Evolutionary conservation across 345 rosid species (phyloP).

Genomic region (Syzygium jambos): DNA sequence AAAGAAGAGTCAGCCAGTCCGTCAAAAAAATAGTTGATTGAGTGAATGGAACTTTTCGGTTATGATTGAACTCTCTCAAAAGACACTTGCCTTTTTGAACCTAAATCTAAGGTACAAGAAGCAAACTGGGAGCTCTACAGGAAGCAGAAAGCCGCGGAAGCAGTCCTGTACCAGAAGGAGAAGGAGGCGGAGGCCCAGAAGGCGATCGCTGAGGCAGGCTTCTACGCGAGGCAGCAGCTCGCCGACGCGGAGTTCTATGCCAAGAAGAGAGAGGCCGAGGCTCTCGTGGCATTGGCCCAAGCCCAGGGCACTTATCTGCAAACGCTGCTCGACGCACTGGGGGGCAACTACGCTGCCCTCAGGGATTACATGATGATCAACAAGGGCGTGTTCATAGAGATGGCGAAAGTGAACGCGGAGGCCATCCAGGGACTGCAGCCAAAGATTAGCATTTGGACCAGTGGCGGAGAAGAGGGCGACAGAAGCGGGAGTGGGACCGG

Average conservation of each 20-base stretch:
- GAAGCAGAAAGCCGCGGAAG: slow-evolving; percentile 62
- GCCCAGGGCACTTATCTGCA: slow-evolving; percentile 54
- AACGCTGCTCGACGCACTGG: slow-evolving; percentile 43
- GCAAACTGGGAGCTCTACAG: slow-evolving; percentile 13
- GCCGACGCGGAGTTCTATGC: slow-evolving; percentile 51
- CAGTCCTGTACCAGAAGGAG: slow-evolving; percentile 38
- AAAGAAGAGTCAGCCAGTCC: neutral
- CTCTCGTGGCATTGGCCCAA: slow-evolving; percentile 38
- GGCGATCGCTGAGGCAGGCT: slow-evolving; percentile 54
- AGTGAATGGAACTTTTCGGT: neutral
- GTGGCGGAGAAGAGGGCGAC: slow-evolving; percentile 12
- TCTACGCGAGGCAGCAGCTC: slow-evolving; percentile 33
- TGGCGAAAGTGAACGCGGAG: slow-evolving; percentile 49
- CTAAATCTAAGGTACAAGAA: slow-evolving; percentile 3
- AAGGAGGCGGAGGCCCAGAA: slow-evolving; percentile 59
- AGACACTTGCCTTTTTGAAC: neutral
- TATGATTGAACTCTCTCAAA: neutral
- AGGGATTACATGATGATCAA: slow-evolving; percentile 63
- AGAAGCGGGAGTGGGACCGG: neutral
- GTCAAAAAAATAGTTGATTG: neutral
- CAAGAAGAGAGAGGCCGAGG: slow-evolving; percentile 61
- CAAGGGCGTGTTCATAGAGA: slow-evolving; percentile 34
- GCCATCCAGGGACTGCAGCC: slow-evolving; percentile 59
- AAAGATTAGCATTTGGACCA: slow-evolving; percentile 65
- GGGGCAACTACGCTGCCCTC: slow-evolving; percentile 44